A percentile compares a stretch with the other conserved stretches of the same genome.
phyloP scores from a whole-genome alignment of 2,329 filamentous ascomycete genomes.

The Clarireedia hainanense region DNA sequence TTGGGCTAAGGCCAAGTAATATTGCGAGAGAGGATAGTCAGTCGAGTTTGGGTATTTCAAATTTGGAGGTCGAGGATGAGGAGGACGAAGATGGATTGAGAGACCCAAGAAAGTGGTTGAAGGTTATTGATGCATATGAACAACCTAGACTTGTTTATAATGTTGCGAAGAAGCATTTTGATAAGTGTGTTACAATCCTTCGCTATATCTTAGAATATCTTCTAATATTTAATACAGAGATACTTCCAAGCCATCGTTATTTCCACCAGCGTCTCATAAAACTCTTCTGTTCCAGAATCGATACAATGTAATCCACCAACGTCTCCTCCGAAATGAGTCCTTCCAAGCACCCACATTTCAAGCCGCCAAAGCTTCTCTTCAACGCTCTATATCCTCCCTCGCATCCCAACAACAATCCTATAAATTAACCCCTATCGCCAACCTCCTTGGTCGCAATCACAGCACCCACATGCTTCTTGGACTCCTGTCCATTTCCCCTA shows the following conservation, averaged over 20 bases:
- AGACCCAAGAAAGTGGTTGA: constrained; percentile 77
- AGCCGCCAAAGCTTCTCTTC: constrained; percentile 46
- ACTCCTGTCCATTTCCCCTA: constrained; percentile 71
- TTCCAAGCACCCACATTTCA: constrained; percentile 79
- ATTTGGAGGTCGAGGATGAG: constrained; percentile 44
- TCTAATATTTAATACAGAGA: constrained; percentile 37
- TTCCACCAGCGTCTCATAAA: constrained; percentile 74
- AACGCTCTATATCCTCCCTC: constrained; percentile 49
- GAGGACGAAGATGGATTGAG: constrained; percentile 46
- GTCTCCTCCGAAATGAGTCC: constrained; percentile 83
- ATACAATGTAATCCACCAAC: constrained; percentile 87
- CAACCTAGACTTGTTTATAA: constrained; percentile 77
- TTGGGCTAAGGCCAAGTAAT: constrained; percentile 43
- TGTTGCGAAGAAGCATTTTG: constrained; percentile 80
- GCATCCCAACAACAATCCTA: constrained; percentile 56
- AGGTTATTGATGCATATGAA: constrained; percentile 73
- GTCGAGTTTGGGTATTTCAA: constrained; percentile 55
- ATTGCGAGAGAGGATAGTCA: constrained; percentile 53
- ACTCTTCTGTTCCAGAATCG: constrained; percentile 81
- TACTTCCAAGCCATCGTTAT: constrained; percentile 55
- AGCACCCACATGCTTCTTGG: constrained; percentile 81
- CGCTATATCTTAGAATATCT: not conserved
- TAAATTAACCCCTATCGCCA: constrained; percentile 80
- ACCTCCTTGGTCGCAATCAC: constrained; percentile 69
- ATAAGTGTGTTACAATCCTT: constrained; percentile 48